Evolutionary conservation across 148 eudicot genomes (phyloP).

Genomic region (Cornus suecica): DNA sequence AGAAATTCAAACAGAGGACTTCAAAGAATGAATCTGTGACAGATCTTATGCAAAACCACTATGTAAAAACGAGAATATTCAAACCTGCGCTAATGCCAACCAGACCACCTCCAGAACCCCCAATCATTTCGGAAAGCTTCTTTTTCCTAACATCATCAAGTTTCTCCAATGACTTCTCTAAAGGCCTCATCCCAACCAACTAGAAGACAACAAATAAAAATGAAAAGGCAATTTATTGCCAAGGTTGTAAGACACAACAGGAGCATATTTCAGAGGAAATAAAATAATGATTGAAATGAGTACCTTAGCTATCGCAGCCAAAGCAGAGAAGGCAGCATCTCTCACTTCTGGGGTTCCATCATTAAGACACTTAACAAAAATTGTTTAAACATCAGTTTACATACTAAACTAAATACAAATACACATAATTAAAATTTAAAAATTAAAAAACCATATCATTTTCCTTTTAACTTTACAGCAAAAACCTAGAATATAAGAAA

Average conservation of each 20-base stretch:
- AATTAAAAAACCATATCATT: too few relatives aligned
- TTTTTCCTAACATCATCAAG: conserved; percentile 92
- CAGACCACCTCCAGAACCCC: conserved; percentile 53
- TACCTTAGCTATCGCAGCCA: conserved; percentile 96
- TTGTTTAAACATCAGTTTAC: not conserved
- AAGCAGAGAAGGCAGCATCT: conserved; percentile 95
- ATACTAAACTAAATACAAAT: not conserved
- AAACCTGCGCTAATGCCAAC: conserved; percentile 61
- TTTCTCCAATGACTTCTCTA: conserved; percentile 95
- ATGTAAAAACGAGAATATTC: conserved; percentile 4
- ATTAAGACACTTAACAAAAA: conserved; percentile 65
- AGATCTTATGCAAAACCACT: not conserved
- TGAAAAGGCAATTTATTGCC: not conserved
- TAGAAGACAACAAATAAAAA: conserved; percentile 16
- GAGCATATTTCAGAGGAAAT: not conserved
- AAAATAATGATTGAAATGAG: not conserved
- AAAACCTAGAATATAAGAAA: not conserved
- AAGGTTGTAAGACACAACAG: not conserved
- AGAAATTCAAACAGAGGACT: conserved; percentile 4
- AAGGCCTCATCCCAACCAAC: conserved; percentile 98
- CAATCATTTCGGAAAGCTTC: conserved; percentile 98
- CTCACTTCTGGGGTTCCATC: conserved; percentile 99
- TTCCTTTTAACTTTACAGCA: too few relatives aligned
- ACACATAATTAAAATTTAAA: not conserved
- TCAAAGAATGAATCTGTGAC: not conserved